Conservation (phyloP, 2,329 filamentous ascomycete species). For the Alternaria panax region DNA sequence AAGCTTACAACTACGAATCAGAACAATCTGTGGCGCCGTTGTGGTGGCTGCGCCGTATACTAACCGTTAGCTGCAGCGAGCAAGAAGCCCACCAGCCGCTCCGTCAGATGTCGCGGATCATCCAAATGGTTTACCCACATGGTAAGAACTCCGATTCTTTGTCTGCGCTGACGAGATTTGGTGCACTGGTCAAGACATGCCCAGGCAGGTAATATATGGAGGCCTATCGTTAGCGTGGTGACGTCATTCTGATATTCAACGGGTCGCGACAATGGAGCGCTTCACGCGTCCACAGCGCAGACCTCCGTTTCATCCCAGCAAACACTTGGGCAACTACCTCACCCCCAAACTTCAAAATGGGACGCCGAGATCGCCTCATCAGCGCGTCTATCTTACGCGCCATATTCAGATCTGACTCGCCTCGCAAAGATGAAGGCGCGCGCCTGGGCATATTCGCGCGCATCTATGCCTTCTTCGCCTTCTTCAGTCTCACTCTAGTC, state of each 20-base stretch:
- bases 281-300: slow-evolving; percentile 6
- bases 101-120: not conserved
- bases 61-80: slow-evolving; percentile 13
- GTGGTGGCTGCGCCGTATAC: slow-evolving; percentile 1
- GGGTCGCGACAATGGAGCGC: not conserved
- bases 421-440: slow-evolving; percentile 28
- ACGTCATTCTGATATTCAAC: slow-evolving; percentile 16
- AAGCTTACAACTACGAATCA: not conserved
- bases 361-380: slow-evolving; percentile 46
- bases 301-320: slow-evolving; percentile 3
- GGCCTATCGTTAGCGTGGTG: slow-evolving; percentile 9
- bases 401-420: slow-evolving; percentile 39
- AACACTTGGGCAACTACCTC: not conserved
- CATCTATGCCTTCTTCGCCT: slow-evolving; percentile 62
- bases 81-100: slow-evolving; percentile 2
- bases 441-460: slow-evolving; percentile 50
- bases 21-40: not conserved
- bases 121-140: not conserved
- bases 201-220: not conserved
- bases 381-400: slow-evolving; percentile 49
- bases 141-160: not conserved
- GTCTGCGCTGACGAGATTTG: not conserved
- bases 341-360: slow-evolving; percentile 36
- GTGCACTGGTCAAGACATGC: not conserved
- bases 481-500: slow-evolving; percentile 59